Conservation (phyloP, 495 filamentous ascomycete species). For the Xylaria cubensis region DNA sequence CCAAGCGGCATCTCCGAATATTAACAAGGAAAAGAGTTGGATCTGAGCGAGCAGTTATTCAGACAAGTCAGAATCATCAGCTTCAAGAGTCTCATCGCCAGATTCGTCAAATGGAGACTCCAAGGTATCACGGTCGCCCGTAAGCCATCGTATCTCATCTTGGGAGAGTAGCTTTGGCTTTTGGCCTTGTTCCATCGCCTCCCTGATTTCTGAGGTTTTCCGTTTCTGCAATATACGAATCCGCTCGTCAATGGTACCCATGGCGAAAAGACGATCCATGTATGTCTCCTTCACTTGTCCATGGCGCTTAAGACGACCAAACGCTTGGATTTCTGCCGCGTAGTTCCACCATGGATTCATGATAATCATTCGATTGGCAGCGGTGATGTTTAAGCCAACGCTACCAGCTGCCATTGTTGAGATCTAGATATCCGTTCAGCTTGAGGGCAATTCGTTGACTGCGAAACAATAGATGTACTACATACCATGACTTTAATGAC, state of each 20-base stretch:
- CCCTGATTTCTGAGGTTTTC: slow-evolving; percentile 21
- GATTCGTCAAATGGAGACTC: slow-evolving; percentile 13
- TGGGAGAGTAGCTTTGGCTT: slow-evolving; percentile 4
- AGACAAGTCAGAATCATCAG: background rate
- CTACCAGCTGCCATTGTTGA: slow-evolving; percentile 55
- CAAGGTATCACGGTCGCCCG: background rate
- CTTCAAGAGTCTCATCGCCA: background rate
- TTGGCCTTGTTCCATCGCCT: slow-evolving; percentile 12
- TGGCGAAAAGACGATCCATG: slow-evolving; percentile 35
- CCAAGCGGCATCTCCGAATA: background rate
- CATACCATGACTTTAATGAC: slow-evolving; percentile 36
- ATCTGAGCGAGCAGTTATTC: background rate
- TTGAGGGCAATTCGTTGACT: slow-evolving; percentile 6
- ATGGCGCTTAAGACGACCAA: slow-evolving; percentile 43
- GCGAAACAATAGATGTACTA: slow-evolving; percentile 29
- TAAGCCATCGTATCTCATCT: background rate
- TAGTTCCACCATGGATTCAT: slow-evolving; percentile 69
- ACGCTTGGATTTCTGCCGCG: slow-evolving; percentile 42
- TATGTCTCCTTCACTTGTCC: slow-evolving; percentile 45
- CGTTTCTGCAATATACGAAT: slow-evolving; percentile 48
- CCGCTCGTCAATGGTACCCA: slow-evolving; percentile 42
- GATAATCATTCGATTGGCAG: slow-evolving; percentile 63
- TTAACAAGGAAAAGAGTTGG: background rate
- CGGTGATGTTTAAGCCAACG: slow-evolving; percentile 58
- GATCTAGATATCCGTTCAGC: slow-evolving; percentile 37